phyloP scores from a whole-genome alignment of 176 grass and related monocot species.

The Carex parvula region DNA sequence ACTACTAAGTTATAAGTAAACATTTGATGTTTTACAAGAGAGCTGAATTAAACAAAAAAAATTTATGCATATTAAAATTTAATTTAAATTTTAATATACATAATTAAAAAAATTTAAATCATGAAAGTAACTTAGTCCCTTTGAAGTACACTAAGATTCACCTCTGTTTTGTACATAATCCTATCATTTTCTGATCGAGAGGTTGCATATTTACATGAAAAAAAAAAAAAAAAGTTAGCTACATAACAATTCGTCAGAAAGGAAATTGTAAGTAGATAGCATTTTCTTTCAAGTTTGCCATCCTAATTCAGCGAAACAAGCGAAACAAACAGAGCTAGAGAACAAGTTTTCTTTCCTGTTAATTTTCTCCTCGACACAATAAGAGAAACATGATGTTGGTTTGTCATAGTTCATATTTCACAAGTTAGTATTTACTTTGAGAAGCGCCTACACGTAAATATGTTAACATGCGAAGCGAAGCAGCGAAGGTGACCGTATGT shows the following conservation, averaged over 20 bases:
- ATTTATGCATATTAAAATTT: too few species aligned
- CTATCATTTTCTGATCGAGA: background rate
- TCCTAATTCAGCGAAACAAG: background rate
- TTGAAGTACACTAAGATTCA: too few species aligned
- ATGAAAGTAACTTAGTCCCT: too few species aligned
- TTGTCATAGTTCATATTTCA: background rate
- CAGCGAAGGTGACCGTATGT: background rate
- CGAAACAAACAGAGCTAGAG: background rate
- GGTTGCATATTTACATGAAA: background rate
- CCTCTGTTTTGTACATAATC: background rate
- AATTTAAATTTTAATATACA: too few species aligned
- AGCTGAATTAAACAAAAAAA: too few species aligned
- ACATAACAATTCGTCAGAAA: background rate
- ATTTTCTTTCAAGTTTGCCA: background rate
- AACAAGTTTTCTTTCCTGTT: background rate
- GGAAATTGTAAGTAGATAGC: background rate
- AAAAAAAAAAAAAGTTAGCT: background rate
- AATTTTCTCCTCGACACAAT: background rate
- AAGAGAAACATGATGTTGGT: too few species aligned
- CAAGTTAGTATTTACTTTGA: background rate
- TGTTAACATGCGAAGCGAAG: background rate
- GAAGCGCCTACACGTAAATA: too few species aligned
- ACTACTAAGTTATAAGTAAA: too few species aligned
- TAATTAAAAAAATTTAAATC: too few species aligned
- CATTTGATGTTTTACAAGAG: too few species aligned